Base-by-base conservation (phyloP, 768 basidiomycete genomes). In the Floccularia luteovirens region DNA sequence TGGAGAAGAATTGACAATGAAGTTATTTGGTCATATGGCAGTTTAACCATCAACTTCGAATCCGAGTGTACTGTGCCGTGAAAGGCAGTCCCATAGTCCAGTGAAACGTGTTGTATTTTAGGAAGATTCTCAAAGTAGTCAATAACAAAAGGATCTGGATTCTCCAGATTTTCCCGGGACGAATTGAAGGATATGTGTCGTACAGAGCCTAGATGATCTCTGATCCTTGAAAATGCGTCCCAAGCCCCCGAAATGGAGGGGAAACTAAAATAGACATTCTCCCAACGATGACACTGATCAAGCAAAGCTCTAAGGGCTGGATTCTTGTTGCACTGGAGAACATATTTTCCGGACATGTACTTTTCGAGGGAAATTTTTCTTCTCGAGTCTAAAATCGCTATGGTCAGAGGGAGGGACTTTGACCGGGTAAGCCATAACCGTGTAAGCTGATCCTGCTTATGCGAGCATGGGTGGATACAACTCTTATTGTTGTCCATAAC, bases 401-500 rank as follows among this genome's bases (percentile, higher is more conserved):
- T 30, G n/a, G 40, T 44, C 36, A 48, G 21, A 24, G 47, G 43
- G 14, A 38, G 43, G 6, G 34, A 32, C 19, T 35, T 33, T 10
- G 47, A 48, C 23, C 43, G 39, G n/a, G 35, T 24, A 8, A 42
- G 17, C 47, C 47, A 48, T 19, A 25, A 23, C 28, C 32, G 25
- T 13, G 45, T 22, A 22, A 48, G 43, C 6, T 33, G 17, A n/a
- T 42, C 19, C 32, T 48, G 47, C 5, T 43, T 34, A 6, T 13
- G 12, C 17, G 19, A 42, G 28, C 31, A 27, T 4, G 39, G 34
- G 20, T 31, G 24, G 19, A 44, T 36, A 34, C 34, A 25, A 48
- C 24, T 36, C 47, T 44, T 31, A 48, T 39, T 7, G 39, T 36
- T 12, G 47, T 48, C 47, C 47, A 48, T 16, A 48, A 17, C 17